Percentiles rank a stretch among this genome's conserved stretches.
These are phyloP conservation scores for Acer negundo DNA, from an alignment of 345 rosid genomes.

Conservation along the genomic window DNA sequence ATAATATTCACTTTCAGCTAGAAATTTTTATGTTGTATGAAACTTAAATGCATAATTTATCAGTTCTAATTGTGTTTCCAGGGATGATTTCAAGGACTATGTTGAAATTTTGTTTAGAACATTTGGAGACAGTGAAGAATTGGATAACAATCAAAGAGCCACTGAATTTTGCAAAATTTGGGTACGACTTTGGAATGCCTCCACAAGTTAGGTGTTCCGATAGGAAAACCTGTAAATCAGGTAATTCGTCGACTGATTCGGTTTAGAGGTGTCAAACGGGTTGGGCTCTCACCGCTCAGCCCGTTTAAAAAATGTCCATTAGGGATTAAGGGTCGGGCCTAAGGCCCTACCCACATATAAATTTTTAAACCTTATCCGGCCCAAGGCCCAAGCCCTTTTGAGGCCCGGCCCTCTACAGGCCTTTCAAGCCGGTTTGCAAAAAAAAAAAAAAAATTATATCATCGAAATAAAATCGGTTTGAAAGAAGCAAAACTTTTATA, in stretches of 20 bases:
- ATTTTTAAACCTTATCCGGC: no score
- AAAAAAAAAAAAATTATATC: no score
- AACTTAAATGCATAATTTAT: not conserved
- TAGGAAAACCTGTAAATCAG: constrained; percentile 10
- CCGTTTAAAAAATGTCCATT: no score
- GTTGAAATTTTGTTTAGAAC: constrained; percentile 37
- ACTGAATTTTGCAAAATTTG: constrained; percentile 24
- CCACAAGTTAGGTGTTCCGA: constrained; percentile 38
- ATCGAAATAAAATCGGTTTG: no score
- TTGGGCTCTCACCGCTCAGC: no score
- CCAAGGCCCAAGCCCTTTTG: no score
- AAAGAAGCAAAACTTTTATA: no score
- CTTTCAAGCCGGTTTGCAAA: no score
- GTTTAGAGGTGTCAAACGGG: no score
- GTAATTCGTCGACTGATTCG: constrained; percentile 38
- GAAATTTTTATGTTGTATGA: not conserved
- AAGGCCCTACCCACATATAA: no score
- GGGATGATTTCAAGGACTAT: constrained; percentile 49
- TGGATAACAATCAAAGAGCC: constrained; percentile 57
- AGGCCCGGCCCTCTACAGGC: no score
- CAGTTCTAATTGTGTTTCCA: constrained; percentile 2
- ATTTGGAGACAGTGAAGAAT: constrained; percentile 48
- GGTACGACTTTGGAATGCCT: constrained; percentile 22
- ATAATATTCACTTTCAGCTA: not conserved
- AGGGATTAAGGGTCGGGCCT: no score